Percentiles rank a stretch among this genome's conserved stretches.
phyloP scores from a whole-genome alignment of 495 filamentous ascomycete genomes.

The Neurospora sp. region DNA sequence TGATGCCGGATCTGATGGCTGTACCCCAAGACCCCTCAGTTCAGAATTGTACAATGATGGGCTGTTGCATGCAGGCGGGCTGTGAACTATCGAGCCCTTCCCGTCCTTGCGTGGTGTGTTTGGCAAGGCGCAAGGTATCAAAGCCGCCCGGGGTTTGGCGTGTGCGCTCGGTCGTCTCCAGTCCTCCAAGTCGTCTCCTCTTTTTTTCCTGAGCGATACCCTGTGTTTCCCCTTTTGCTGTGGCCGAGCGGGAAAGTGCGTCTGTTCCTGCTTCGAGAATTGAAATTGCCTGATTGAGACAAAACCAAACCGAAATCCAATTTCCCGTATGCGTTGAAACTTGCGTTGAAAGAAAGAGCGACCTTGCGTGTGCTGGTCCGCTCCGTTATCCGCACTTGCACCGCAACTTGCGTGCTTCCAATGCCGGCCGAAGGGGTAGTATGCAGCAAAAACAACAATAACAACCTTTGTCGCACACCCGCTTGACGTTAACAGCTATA shows the following conservation, averaged over 20 bases:
- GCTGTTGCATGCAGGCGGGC: slow-evolving; percentile 20
- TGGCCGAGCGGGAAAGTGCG: not conserved
- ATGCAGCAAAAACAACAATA: not conserved
- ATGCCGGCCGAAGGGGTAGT: not conserved
- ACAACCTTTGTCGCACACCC: not conserved
- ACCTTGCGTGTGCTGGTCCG: not conserved
- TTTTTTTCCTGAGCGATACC: not conserved
- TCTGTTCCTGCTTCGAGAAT: not conserved
- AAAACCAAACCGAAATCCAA: not conserved
- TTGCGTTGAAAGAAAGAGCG: not conserved
- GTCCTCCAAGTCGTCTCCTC: not conserved
- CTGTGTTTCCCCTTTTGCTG: not conserved
- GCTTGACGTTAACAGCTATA: not conserved
- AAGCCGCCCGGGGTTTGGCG: not conserved
- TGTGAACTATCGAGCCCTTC: not conserved
- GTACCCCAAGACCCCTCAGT: not conserved
- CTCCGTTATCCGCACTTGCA: not conserved
- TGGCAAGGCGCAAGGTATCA: not conserved
- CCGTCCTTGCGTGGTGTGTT: not conserved
- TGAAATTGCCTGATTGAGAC: not conserved
- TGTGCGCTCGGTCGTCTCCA: not conserved
- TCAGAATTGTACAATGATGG: slow-evolving; percentile 7
- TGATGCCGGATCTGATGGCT: not conserved
- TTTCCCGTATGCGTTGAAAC: not conserved
- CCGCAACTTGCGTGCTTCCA: not conserved